Percentiles rank a stretch among this genome's conserved stretches.
phyloP scores from a whole-genome alignment of 2,329 filamentous ascomycete genomes.

The Cladophialophora chaetospira region DNA sequence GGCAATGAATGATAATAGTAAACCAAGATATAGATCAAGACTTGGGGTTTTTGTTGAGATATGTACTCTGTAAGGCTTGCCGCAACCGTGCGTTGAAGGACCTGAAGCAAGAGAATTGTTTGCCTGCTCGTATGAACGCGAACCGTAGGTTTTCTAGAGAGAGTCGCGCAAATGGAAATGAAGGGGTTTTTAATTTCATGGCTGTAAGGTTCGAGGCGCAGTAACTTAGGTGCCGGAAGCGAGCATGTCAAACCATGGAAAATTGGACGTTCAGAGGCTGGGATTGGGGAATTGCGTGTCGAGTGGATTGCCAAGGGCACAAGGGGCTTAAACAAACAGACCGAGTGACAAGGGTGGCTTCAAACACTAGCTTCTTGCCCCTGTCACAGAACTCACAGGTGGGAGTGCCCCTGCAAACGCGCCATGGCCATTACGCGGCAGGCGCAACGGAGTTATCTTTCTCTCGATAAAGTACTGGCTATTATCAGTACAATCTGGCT shows the following conservation, averaged over 20 bases:
- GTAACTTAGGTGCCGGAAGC: background rate
- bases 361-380: slow-evolving; percentile 6
- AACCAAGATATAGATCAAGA: background rate
- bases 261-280: slow-evolving; percentile 13
- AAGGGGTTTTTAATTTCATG: background rate
- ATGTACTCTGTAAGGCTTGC: background rate
- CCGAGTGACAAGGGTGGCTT: background rate
- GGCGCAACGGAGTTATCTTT: slow-evolving; percentile 3
- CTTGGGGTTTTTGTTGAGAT: background rate
- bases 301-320: slow-evolving; percentile 27
- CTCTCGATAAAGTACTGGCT: background rate
- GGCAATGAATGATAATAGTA: background rate
- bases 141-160: background rate
- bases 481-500: background rate
- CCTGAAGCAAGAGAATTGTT: background rate
- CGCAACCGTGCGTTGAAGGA: background rate
- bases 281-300: slow-evolving; percentile 20
- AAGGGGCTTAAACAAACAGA: slow-evolving; percentile 11
- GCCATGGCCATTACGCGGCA: slow-evolving; percentile 15
- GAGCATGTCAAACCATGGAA: slow-evolving; percentile 15
- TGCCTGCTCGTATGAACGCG: background rate
- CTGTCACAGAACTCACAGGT: slow-evolving; percentile 1
- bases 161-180: background rate
- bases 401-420: background rate
- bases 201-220: background rate